Conservation (phyloP, 345 rosid species). For the Citrus maxima region DNA sequence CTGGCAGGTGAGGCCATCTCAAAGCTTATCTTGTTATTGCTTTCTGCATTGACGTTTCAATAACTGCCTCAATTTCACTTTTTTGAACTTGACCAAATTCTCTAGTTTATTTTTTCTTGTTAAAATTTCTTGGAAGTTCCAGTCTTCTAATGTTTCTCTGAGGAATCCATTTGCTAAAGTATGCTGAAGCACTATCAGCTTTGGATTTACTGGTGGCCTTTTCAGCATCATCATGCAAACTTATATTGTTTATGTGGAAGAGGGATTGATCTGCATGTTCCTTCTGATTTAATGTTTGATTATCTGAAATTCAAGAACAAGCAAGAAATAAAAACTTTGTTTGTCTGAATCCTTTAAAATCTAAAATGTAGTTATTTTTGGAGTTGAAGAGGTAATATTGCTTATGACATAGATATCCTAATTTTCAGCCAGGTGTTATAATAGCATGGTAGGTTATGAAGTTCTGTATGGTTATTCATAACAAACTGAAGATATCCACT, state of each 20-base stretch:
- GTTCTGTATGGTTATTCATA: neutral
- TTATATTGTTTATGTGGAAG: neutral
- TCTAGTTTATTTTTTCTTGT: neutral
- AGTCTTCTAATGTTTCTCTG: neutral
- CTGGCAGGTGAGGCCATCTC: slow-evolving; percentile 54
- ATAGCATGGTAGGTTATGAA: neutral
- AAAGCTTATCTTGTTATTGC: neutral
- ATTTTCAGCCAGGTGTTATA: neutral
- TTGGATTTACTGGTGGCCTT: neutral
- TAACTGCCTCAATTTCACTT: neutral
- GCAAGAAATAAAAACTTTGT: neutral
- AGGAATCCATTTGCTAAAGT: neutral
- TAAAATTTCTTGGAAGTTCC: neutral
- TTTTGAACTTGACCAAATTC: neutral
- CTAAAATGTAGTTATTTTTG: neutral
- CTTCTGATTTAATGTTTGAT: neutral
- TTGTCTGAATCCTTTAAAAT: neutral
- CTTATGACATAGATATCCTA: neutral
- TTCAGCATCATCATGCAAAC: neutral
- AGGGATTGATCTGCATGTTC: neutral
- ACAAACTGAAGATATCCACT: neutral
- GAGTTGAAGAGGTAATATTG: neutral
- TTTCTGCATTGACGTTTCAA: neutral
- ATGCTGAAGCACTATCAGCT: neutral
- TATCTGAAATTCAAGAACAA: neutral